phyloP scores from a whole-genome alignment of 805 yeast genomes.

The Suhomyces tanzawaensis region DNA sequence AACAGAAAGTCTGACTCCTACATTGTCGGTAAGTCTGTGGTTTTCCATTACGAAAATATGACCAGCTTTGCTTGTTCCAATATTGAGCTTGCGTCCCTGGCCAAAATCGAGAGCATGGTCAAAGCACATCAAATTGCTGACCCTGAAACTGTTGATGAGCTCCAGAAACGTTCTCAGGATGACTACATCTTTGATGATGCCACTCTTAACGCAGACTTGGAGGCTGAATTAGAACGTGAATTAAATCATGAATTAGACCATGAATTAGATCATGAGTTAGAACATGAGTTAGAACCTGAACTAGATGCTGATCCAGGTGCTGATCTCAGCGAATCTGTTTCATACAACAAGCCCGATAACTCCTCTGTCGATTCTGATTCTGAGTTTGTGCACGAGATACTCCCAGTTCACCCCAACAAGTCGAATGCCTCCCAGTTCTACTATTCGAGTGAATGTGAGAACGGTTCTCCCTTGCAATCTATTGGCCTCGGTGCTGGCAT shows the following conservation, averaged over 20 bases:
- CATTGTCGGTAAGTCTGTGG: constrained; percentile 53
- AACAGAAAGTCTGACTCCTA: constrained; percentile 54
- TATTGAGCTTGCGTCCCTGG: constrained; percentile 34
- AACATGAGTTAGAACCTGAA: too few species aligned
- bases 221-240: neutral
- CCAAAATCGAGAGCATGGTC: constrained; percentile 6
- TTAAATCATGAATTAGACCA: too few species aligned
- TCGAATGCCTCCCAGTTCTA: constrained; percentile 8
- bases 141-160: neutral
- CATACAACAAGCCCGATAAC: neutral
- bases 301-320: neutral
- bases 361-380: neutral
- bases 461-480: constrained; percentile 8
- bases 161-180: constrained; percentile 1
- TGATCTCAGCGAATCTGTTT: neutral
- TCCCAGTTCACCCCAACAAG: constrained; percentile 7
- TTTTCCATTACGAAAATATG: constrained; percentile 53
- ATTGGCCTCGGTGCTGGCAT: constrained; percentile 10
- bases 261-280: too few species aligned
- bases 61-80: constrained; percentile 64
- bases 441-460: constrained; percentile 11
- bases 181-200: constrained; percentile 11
- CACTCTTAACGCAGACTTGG: constrained; percentile 9
- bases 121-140: constrained; percentile 7
- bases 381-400: constrained; percentile 1